These are phyloP conservation scores for Serpula lacrymans DNA, from an alignment of 768 basidiomycete genomes.

Conservation along the genomic window DNA sequence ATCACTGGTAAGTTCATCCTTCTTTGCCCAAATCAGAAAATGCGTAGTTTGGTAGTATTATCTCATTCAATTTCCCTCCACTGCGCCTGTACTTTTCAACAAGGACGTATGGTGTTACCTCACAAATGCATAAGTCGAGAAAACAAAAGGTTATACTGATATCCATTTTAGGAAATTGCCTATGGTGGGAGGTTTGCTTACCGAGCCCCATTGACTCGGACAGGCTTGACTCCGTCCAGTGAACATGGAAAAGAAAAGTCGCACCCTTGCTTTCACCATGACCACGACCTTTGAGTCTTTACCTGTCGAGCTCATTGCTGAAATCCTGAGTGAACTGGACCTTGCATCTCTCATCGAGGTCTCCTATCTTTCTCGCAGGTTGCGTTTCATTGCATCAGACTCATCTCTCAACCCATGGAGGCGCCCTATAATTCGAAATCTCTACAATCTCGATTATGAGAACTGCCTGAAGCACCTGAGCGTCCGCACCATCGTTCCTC, in stretches of 20 bases:
- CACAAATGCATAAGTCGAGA: no score
- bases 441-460: conserved; percentile 47
- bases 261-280: not conserved
- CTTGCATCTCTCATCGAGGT: conserved; percentile 54
- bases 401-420: conserved; percentile 74
- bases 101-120: no score
- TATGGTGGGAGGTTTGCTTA: no score
- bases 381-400: conserved; percentile 59
- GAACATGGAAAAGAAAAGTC: no score
- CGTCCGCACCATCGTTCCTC: conserved; percentile 60
- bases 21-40: no score
- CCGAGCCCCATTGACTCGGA: no score
- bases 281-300: conserved; percentile 40
- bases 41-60: no score
- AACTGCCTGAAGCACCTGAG: conserved; percentile 54
- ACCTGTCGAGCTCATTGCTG: conserved; percentile 76
- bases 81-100: no score
- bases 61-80: no score
- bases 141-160: not conserved
- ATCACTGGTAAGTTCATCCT: no score
- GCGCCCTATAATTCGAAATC: conserved; percentile 58
- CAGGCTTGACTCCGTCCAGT: no score
- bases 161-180: not conserved
- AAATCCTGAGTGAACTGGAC: conserved; percentile 68
- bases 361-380: conserved; percentile 58